Conservation (phyloP, 495 filamentous ascomycete genomes). For the Cairneyella variabilis region DNA sequence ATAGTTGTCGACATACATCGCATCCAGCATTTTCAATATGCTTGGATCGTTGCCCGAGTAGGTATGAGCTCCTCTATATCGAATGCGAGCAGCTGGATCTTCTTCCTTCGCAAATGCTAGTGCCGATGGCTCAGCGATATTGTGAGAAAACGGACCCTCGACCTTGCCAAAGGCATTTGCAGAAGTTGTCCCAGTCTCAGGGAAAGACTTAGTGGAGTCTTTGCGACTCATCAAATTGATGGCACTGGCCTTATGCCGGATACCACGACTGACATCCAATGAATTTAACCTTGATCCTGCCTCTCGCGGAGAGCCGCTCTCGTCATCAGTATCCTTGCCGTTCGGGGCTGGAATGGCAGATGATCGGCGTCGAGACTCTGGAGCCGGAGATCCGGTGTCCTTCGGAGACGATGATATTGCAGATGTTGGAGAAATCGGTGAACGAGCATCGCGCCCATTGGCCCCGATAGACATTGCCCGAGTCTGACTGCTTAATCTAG, state of each 20-base stretch:
- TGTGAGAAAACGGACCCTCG: slow-evolving; percentile 60
- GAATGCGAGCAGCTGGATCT: slow-evolving; percentile 9
- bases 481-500: slow-evolving; percentile 32
- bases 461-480: background rate
- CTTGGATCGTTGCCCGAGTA: slow-evolving; percentile 88
- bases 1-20: slow-evolving; percentile 86
- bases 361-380: slow-evolving; percentile 4
- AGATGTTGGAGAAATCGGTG: slow-evolving; percentile 18
- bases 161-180: slow-evolving; percentile 82
- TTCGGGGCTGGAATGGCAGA: slow-evolving; percentile 4
- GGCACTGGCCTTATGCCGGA: slow-evolving; percentile 68
- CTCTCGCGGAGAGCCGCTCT: slow-evolving; percentile 29
- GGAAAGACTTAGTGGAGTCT: slow-evolving; percentile 71
- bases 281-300: slow-evolving; percentile 32
- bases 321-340: slow-evolving; percentile 33
- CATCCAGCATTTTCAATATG: slow-evolving; percentile 79
- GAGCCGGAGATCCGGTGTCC: slow-evolving; percentile 13
- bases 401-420: slow-evolving; percentile 13
- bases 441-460: slow-evolving; percentile 22
- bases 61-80: slow-evolving; percentile 47
- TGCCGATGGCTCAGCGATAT: slow-evolving; percentile 22
- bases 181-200: slow-evolving; percentile 81
- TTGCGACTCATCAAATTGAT: slow-evolving; percentile 77
- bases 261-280: slow-evolving; percentile 7
- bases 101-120: slow-evolving; percentile 18